Percentiles rank a stretch among this genome's conserved stretches.
phyloP scores from a whole-genome alignment of 805 yeast species.

The Metschnikowia arizonensis region DNA sequence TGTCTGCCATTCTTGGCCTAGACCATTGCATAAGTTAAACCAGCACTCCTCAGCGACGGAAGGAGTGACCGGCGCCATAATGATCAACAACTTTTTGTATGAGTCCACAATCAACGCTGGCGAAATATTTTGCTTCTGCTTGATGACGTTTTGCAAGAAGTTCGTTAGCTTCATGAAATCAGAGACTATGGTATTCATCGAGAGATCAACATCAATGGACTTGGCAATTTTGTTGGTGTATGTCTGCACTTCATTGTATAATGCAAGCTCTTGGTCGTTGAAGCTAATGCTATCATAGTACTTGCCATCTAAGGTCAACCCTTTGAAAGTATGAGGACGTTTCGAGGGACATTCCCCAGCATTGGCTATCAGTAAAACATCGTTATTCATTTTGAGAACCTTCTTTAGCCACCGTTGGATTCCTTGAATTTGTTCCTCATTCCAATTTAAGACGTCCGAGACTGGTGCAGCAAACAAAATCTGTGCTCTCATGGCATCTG shows the following conservation, averaged over 20 bases:
- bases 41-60: constrained; percentile 78
- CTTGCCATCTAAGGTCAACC: constrained; percentile 21
- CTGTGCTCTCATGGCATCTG: constrained; percentile 93
- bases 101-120: constrained; percentile 44
- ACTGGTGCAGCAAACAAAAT: constrained; percentile 90
- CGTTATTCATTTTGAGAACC: constrained; percentile 33
- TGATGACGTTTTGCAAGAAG: constrained; percentile 37
- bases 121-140: constrained; percentile 30
- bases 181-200: constrained; percentile 82
- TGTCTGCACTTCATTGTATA: constrained; percentile 56
- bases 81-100: constrained; percentile 51
- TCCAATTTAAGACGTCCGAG: constrained; percentile 81
- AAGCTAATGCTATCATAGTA: constrained; percentile 20
- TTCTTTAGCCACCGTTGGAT: constrained; percentile 80
- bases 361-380: constrained; percentile 19
- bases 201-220: constrained; percentile 54
- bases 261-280: constrained; percentile 44
- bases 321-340: constrained; percentile 9
- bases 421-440: constrained; percentile 81
- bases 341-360: background rate
- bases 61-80: constrained; percentile 80
- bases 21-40: constrained; percentile 34
- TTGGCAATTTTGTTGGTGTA: constrained; percentile 48
- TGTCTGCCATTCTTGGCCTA: constrained; percentile 38
- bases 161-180: constrained; percentile 83